Base-by-base conservation (phyloP, 73 alveolate species). In the Durusdinium trenchii region DNA sequence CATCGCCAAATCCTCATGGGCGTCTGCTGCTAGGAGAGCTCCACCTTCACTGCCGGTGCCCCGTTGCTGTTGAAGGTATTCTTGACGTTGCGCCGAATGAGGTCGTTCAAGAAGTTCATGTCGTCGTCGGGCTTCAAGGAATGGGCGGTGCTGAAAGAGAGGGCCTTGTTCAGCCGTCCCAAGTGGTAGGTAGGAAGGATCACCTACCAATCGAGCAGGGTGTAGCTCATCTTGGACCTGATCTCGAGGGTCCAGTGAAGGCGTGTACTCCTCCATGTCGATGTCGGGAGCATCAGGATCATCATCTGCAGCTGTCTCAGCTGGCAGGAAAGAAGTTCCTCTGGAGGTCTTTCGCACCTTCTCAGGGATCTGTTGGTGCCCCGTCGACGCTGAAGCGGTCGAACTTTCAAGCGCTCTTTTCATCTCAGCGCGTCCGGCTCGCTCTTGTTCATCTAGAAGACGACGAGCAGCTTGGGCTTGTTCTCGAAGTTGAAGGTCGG, bases 51-150 rank as follows among this genome's bases (percentile, higher is more conserved):
- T 38, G 2, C 43, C 57, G 7, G 52, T 42, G 57, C 52, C 52
- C n/a, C 57, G 60, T 75, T 75, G 60, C 36, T 16, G 6, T n/a
- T n/a, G n/a, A 6, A 75, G 57, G 43, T 3, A 9, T 6, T 75
- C 60, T 40, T 47, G 90, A 6, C 47, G 46, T 1, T 30, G 79
- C 1, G 57, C 81, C 12, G 14, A 57, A 2, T 18, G 61, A 36
- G 79, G 95, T 54, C 81, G 18, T 47, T 85, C 61, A 0, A 2
- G 40, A 23, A 10, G 4, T 45, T 85, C 95, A 51, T 57, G 46
- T n/a, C 93, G 93, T n/a, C 35, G 93, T 83, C 93, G 26, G 9
- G 91, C 69, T 35, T 81, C 36, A 3, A 46, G 64, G 32, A 81
- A 47, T 32, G 7, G 67, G 1, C 40, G 30, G 23, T 50, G 69